Evolutionary conservation across 164 flowering plant genomes (phyloP).

Genomic region (Santalum album): DNA sequence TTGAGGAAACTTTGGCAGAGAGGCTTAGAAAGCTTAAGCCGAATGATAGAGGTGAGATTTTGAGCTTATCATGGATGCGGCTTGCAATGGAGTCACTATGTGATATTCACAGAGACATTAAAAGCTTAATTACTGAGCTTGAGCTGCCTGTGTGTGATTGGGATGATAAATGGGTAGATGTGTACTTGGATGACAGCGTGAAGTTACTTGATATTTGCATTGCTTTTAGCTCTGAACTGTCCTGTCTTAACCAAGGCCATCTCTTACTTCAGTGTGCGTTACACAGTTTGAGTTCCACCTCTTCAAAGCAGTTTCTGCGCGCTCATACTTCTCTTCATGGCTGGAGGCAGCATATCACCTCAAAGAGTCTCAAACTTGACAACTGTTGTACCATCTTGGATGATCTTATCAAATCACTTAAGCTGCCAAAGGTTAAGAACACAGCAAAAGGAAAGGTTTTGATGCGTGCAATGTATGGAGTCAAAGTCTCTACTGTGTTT

Average conservation of each 20-base stretch:
- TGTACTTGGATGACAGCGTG: constrained; percentile 74
- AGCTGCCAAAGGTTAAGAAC: constrained; percentile 61
- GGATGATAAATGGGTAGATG: constrained; percentile 93
- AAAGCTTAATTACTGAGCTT: constrained; percentile 63
- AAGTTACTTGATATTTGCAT: constrained; percentile 81
- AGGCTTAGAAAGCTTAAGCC: constrained; percentile 53
- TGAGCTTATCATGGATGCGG: constrained; percentile 78
- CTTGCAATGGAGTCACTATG: constrained; percentile 57
- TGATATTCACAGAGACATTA: constrained; percentile 63
- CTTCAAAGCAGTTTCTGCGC: constrained; percentile 29
- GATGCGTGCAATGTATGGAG: constrained; percentile 85
- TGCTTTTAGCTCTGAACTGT: constrained; percentile 67
- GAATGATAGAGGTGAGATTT: constrained; percentile 34
- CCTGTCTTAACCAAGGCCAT: constrained; percentile 65
- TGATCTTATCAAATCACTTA: constrained; percentile 33
- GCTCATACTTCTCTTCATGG: constrained; percentile 51
- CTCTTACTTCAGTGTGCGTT: constrained; percentile 54
- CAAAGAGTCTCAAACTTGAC: constrained; percentile 49
- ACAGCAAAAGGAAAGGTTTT: constrained; percentile 75
- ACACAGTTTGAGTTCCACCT: constrained; percentile 35
- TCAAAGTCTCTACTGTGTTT: constrained; percentile 59
- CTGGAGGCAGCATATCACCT: constrained; percentile 52
- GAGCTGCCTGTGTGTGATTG: constrained; percentile 75
- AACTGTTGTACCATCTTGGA: constrained; percentile 35
- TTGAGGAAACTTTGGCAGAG: constrained; percentile 55